Base-by-base conservation (phyloP, 1,284 basidiomycete genomes). In the Cryptococcus amylolentus region DNA sequence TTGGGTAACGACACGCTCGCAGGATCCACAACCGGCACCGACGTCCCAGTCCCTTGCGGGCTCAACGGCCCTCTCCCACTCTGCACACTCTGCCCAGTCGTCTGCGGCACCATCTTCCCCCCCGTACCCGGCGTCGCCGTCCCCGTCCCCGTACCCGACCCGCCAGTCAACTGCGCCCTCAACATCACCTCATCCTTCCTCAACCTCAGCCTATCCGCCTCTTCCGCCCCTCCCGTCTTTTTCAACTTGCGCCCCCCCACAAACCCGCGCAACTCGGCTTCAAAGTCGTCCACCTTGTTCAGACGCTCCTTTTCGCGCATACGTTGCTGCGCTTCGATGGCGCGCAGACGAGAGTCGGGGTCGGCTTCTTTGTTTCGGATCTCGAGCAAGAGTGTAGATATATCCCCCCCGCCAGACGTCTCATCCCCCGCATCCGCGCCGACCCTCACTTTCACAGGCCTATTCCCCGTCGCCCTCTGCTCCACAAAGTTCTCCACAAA, bases 191-290 rank as follows among this genome's bases (percentile, higher is more conserved):
- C 92, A 69, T 88, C 90, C 71, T 86, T 81, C 71, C 84, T 84
- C 80, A 91, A 88, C 62, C 92, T 80, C 64, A 92, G 82, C 47
- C 93, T 81, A 77, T 96, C 93, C 14, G 81, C 83, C 79, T 96
- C 93, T 73, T 95, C 92, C 23, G 91, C 87, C 6, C 93, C 93
- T 46, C 93, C 93, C 20, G 92, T 97, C 88, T 91, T 88, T 80
- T 86, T 89, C 72, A 97, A 77, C 78, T 87, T 92, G 79, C 88
- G 88, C 54, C 85, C 84, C 2, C 79, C 81, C 46, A 96, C 91
- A 75, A 95, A 96, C 4, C 87, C 89, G 31, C 79, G 78, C 58
- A 97, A 71, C 79, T 96, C 92, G 14, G 82, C 79, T 64, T 89
- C 84, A 75, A 96, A 86, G 65, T 91, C 91, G 51, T 76, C 73